Evolutionary conservation across 1,284 basidiomycete genomes (phyloP), one percentile per base, ranked within the genome.

Genomic region (Tilletiaria anomala): DNA sequence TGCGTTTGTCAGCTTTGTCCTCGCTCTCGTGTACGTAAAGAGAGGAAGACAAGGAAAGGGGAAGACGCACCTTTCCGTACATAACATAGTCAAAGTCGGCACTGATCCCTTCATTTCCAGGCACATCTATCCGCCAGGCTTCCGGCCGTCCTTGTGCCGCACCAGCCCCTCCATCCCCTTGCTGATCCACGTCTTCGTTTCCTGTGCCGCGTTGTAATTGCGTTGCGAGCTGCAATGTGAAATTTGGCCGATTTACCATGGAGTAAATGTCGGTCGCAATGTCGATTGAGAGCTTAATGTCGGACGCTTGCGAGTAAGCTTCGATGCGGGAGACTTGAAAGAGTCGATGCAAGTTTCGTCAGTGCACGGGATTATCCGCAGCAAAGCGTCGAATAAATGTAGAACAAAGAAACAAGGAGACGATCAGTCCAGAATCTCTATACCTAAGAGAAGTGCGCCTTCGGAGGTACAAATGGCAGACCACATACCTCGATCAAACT

Each of bases 11-110:
- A 29, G 8, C 8, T 23, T 35, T 35, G 8, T 15, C 8, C 26
- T 29, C 8, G 26, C 26, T n/a, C 10, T n/a, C 26, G 8, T 29
- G 10, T n/a, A n/a, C 26, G 26, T 29, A 8, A 8, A 8, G 26
- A 29, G 26, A 8, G 10, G n/a, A 29, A 39, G 24, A 32, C 11
- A 17, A 36, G 19, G n/a, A n/a, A n/a, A n/a, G n/a, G n/a, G n/a
- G n/a, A 16, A 47, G 20, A 47, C 78, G 54, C 54, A 88, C 85
- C 78, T 93, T 96, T 34, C 91, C 91, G 67, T 86, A 88, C 89
- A 96, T 94, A 52, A 97, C 91, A 72, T 97, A 97, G 65, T 96
- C 91, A 61, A 87, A 97, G 56, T 96, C 89, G 48, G 88, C 84
- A 50, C 94, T 89, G 22, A 97, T 68, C 0, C 89, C 89, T 62